Evolutionary conservation across 176 grass and related monocot species (phyloP), one percentile per base, ranked within the genome.

Genomic region (Carex littledalei): DNA sequence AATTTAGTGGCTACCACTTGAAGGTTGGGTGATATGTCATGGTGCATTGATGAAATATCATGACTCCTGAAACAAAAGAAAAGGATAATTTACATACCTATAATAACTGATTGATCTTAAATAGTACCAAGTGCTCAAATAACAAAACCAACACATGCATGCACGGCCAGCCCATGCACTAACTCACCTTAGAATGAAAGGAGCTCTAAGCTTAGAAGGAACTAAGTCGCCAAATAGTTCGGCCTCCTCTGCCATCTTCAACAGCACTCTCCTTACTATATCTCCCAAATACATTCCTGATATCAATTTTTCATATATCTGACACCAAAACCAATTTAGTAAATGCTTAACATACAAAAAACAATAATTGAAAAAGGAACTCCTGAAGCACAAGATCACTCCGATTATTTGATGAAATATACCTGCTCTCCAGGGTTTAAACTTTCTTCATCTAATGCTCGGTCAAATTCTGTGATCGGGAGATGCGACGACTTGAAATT

Each of bases 301-400:
- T 0, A 49, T 91, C 75, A 97, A 84, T 85, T 98, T 98, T 86
- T 98, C 95, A 24, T 93, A 98, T 9, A 98, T 94, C 95, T 98
- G 88, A 68, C 88, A 89, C 15, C 47, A 85, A 73, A 70, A 79
- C 20, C 20, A 54, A 77, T 55, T 55, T 55, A 77, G 13, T 77
- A 53, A 21, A 32, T 55, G 15, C n/a, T n/a, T 0, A 53, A 7
- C 49, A 72, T 2, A 50, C 8, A 2, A 80, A 80, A 74, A 49
- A 13, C 35, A 86, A 24, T 39, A 80, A 81, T 52, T 63, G 45
- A 78, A 78, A 80, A 17, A 63, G n/a, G 3, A 63, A 77, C 6
- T 63, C 8, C 60, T 22, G 73, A 54, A 54, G 22, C 43, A 17
- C 59, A 64, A 82, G 16, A 71, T 7, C 2, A 20, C 29, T 56